Conservation (phyloP, 2,329 filamentous ascomycete species). For the Verticillium tricorpus region DNA sequence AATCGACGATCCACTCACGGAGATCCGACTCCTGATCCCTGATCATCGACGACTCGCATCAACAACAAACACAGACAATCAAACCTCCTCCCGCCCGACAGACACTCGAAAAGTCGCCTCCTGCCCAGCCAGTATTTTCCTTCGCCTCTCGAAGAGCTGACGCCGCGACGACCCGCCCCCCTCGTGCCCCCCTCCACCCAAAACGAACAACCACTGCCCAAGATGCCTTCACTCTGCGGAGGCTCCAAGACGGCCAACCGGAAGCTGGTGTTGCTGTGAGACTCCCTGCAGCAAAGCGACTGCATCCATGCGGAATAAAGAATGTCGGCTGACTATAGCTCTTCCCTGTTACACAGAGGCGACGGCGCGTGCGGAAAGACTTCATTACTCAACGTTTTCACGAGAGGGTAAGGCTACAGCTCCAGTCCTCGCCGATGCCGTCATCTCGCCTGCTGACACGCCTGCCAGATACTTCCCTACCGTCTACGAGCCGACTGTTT, state of each 20-base stretch:
- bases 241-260: slow-evolving; percentile 84
- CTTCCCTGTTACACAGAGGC: slow-evolving; percentile 56
- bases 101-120: background rate
- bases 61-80: background rate
- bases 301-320: background rate
- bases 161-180: background rate
- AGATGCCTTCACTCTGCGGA: slow-evolving; percentile 45
- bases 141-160: background rate
- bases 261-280: slow-evolving; percentile 90
- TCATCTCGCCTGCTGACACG: background rate
- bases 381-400: slow-evolving; percentile 95
- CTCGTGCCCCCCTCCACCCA: too few relatives aligned
- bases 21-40: background rate
- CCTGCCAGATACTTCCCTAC: slow-evolving; percentile 81
- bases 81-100: background rate
- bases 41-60: background rate
- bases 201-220: background rate
- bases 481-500: slow-evolving; percentile 96
- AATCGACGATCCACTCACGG: background rate
- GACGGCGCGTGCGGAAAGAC: slow-evolving; percentile 98
- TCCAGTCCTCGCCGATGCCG: background rate
- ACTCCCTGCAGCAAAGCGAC: slow-evolving; percentile 17
- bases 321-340: background rate
- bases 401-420: slow-evolving; percentile 68
- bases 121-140: background rate